Evolutionary conservation across 2,329 filamentous ascomycete species (phyloP).

Genomic region (Zymoseptoria brevis): DNA sequence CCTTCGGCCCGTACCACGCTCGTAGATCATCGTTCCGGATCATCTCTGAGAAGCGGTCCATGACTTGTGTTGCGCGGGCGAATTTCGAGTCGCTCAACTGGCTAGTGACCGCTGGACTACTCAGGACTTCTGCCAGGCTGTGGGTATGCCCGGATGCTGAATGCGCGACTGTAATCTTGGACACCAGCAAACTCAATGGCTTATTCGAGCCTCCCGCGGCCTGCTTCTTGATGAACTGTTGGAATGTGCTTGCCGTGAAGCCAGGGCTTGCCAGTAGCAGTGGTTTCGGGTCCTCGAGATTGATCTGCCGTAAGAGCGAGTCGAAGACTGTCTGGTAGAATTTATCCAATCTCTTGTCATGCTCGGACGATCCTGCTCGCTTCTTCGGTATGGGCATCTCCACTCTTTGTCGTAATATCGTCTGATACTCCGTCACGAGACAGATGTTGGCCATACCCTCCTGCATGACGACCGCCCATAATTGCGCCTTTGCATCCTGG

Average conservation of each 20-base stretch:
- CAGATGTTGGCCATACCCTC: constrained; percentile 79
- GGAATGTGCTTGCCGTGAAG: constrained; percentile 75
- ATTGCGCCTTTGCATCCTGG: constrained; percentile 68
- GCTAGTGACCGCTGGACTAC: constrained; percentile 66
- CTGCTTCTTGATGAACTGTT: constrained; percentile 58
- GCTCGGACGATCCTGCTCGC: constrained; percentile 53
- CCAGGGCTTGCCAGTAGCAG: constrained; percentile 82
- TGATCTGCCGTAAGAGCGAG: constrained; percentile 68
- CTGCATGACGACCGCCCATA: constrained; percentile 89
- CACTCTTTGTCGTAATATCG: constrained; percentile 62
- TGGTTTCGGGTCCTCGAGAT: constrained; percentile 62
- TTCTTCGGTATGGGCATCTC: constrained; percentile 62
- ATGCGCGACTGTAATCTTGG: constrained; percentile 66
- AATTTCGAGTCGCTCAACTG: constrained; percentile 84
- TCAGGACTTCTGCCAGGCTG: constrained; percentile 77
- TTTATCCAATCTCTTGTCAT: constrained; percentile 49
- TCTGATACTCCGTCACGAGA: constrained; percentile 72
- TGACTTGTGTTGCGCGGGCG: constrained; percentile 68
- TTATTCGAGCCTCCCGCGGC: constrained; percentile 65
- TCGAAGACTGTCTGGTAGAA: constrained; percentile 74
- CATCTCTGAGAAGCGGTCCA: constrained; percentile 74
- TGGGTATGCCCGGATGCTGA: constrained; percentile 80
- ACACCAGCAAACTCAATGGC: constrained; percentile 53
- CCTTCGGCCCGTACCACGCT: constrained; percentile 80
- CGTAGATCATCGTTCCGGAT: constrained; percentile 77